Conservation (phyloP, 352 stramenopile species). For the Globisporangium alternatum region DNA sequence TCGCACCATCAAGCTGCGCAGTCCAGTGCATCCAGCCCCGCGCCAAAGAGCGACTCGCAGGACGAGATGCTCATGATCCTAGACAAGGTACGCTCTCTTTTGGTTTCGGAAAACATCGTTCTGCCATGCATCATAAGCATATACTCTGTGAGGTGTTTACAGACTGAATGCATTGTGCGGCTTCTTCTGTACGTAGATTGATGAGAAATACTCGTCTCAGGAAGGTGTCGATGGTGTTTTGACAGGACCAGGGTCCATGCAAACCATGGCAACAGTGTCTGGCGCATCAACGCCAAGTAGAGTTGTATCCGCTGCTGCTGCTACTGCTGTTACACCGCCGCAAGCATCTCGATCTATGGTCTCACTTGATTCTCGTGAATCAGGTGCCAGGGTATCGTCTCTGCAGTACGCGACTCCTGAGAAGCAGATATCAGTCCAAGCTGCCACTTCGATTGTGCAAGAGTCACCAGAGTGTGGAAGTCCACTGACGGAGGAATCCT, state of each 20-base stretch:
- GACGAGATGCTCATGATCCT: slow-evolving; percentile 61
- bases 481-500: slow-evolving; percentile 77
- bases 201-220: slow-evolving; percentile 51
- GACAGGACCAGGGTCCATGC: not conserved
- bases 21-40: not conserved
- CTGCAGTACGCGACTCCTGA: slow-evolving; percentile 7
- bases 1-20: not conserved
- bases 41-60: slow-evolving; percentile 35
- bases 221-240: slow-evolving; percentile 13
- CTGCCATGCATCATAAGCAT: not conserved
- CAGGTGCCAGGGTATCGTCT: not conserved
- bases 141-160: too few relatives aligned
- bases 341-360: not conserved
- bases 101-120: not conserved
- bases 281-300: not conserved
- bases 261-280: not conserved
- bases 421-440: slow-evolving; percentile 1
- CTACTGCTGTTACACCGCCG: not conserved
- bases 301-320: not conserved
- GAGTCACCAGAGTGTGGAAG: slow-evolving; percentile 48
- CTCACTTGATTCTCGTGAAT: not conserved
- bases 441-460: slow-evolving; percentile 7
- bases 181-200: slow-evolving; percentile 25
- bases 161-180: not conserved
- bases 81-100: slow-evolving; percentile 30